Base-by-base conservation (phyloP, 805 yeast species). In the Myxozyma neotropica region DNA sequence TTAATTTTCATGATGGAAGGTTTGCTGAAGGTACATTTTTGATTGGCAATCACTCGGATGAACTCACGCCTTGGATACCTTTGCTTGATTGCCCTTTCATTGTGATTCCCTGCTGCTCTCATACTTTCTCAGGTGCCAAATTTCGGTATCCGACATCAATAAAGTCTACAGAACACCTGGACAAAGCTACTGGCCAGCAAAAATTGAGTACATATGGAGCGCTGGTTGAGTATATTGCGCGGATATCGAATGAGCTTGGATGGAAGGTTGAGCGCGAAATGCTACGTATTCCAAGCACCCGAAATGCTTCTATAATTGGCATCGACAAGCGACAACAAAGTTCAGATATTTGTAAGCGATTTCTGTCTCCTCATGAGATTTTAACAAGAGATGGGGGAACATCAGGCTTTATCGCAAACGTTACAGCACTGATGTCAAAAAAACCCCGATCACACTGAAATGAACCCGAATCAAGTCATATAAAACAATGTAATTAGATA, bases 41-140 rank as follows among this genome's bases (percentile, higher is more conserved):
- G 36, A 91, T 93, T 46, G 98, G 98, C 0, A 93, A 93, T 71
- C 98, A 93, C 70, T 88, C 96, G 0, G 98, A 93, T 72, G 98
- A 93, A 71, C 78, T 93, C 57, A 92, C 97, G 0, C 88, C 96
- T 66, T 93, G 98, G 97, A 85, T 93, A 38, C 98, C 98, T 2
- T 75, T 93, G 10, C 74, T 93, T 10, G 91, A 90, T 0, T 26
- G 26, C 4, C 96, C 97, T 5, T 93, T 89, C 71, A 77, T 93
- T 78, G 96, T 90, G 8, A 89, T 93, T 43, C 98, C 98, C 10
- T 93, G 98, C 72, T 93, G 98, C 72, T 91, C 97, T 0, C 96
- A 93, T 73, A 83, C 87, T 1, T 78, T 93, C 44, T 81, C 85
- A 4, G 98, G 98, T 1, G 85, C 83, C 29, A 84, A 84, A 67